Base-by-base conservation (phyloP, 305 asterid species). In the Fraxinus ornus region DNA sequence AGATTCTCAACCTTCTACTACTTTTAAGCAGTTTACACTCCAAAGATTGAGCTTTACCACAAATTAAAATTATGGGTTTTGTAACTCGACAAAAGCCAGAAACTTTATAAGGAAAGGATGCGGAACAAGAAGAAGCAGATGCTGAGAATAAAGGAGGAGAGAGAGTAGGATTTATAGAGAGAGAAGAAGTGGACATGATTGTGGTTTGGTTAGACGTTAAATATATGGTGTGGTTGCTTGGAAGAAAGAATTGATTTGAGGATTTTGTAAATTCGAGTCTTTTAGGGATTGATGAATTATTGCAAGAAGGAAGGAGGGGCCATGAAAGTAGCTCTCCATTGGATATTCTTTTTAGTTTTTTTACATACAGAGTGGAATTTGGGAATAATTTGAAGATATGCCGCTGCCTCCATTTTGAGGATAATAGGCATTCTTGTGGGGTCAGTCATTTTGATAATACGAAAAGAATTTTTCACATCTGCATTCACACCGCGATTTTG, bases 341-440 rank as follows among this genome's bases (percentile, higher is more conserved):
- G 97, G 94, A 94, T 90, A 93, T 94, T 90, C 92, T 83, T 36
- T 87, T 13, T 2, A 32, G 15, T n/a, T 57, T 19, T 24, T 26
- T 32, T 28, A 32, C 35, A 32, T 28, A 28, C 1, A 3, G 30
- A 28, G 5, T 70, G 9, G 52, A 24, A 28, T 77, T 78, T 39
- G n/a, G 86, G 92, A 87, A 93, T 92, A 86, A 87, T 84, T 79
- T 83, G 75, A 81, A 13, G 84, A 82, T 92, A 92, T 93, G 94
- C 97, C 3, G 33, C 84, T 78, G 37, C 77, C 36, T 72, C 86
- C 85, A 80, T 75, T 78, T 83, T 41, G 37, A 83, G 75, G 70
- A 22, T 76, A 74, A 74, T 7, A 70, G n/a, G 49, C 55, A 33
- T 33, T 71, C 17, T 47, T 15, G 47, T 44, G 57, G 86, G 85